A percentile compares a stretch with the other conserved stretches of the same genome.
Evolutionary conservation across 805 yeast species (phyloP).

Genomic region (Scheffersomyces coipomensis): DNA sequence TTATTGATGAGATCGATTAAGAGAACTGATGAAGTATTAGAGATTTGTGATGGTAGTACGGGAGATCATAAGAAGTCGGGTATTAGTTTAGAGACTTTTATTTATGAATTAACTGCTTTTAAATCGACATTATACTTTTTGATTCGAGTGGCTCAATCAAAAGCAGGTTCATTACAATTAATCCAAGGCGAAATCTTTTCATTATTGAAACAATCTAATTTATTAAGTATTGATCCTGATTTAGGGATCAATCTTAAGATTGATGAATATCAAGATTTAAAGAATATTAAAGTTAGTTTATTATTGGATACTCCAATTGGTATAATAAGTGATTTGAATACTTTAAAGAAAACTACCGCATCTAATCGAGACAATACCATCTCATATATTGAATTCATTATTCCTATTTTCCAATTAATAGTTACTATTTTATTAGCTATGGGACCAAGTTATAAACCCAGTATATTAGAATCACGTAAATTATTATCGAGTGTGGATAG

Average conservation of each 20-base stretch:
- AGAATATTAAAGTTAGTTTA: constrained; percentile 42
- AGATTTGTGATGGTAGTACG: constrained; percentile 24
- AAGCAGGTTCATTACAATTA: constrained; percentile 73
- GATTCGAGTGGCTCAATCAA: constrained; percentile 71
- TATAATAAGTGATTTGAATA: constrained; percentile 15
- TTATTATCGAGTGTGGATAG: constrained; percentile 53
- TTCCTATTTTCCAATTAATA: constrained; percentile 73
- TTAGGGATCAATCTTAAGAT: constrained; percentile 58
- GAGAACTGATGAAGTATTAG: constrained; percentile 64
- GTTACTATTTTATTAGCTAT: constrained; percentile 66
- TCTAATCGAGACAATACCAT: constrained; percentile 20
- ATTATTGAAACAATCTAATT: constrained; percentile 52
- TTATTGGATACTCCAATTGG: constrained; percentile 53
- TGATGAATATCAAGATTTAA: constrained; percentile 15
- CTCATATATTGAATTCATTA: constrained; percentile 64
- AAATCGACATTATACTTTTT: constrained; percentile 69
- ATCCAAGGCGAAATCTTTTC: constrained; percentile 73
- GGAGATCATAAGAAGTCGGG: constrained; percentile 14
- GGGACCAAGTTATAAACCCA: constrained; percentile 71
- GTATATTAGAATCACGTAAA: constrained; percentile 50
- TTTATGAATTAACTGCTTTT: constrained; percentile 77
- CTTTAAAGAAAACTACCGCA: constrained; percentile 6
- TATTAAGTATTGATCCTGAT: constrained; percentile 74
- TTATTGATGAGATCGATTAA: constrained; percentile 66
- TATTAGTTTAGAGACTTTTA: constrained; percentile 49